Evolutionary conservation across 2,329 filamentous ascomycete species (phyloP), one percentile per base, ranked within the genome.

Genomic region (Tolypocladium sp.): DNA sequence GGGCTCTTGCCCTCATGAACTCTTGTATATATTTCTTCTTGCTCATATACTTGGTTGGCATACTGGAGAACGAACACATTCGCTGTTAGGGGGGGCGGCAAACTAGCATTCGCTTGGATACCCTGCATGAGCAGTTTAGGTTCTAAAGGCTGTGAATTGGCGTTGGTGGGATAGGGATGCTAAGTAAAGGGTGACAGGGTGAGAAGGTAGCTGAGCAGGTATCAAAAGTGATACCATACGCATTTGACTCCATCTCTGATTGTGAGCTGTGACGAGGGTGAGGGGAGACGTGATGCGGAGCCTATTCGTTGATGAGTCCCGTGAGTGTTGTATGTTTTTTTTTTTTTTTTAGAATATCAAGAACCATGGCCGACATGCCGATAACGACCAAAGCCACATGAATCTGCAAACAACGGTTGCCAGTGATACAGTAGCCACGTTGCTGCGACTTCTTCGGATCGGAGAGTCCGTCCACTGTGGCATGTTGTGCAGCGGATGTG

Each of bases 21-120:
- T 55, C 51, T 51, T 63, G 59, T 64, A 60, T 44, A 62, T 65
- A 63, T 10, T 35, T 62, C 25, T 35, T 57, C 37, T 56, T 59
- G 40, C 41, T 59, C 55, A 58, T 22, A 41, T 44, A 41, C 22
- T 61, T 63, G 41, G 6, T 22, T 38, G 55, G n/a, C 30, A 49
- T 49, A 15, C 27, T 22, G 55, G 40, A 44, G 37, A 22, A 22
- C 38, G 27, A 37, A 37, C 10, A 42, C 54, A 56, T 17, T 56
- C 54, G 53, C 62, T 63, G 63, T 57, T 57, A 58, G 57, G 52
- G 58, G 60, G 58, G 65, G 60, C 7, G 52, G 57, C 57, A 41
- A 42, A 40, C 20, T 57, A 63, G 63, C 64, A 63, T 61, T 68
- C 64, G 62, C 64, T 68, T 68, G 68, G 67, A 73, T 73, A 71